These are phyloP conservation scores for Dictyostelium firmibasis DNA, from an alignment of 78 protist genomes.

Conservation along the genomic window DNA sequence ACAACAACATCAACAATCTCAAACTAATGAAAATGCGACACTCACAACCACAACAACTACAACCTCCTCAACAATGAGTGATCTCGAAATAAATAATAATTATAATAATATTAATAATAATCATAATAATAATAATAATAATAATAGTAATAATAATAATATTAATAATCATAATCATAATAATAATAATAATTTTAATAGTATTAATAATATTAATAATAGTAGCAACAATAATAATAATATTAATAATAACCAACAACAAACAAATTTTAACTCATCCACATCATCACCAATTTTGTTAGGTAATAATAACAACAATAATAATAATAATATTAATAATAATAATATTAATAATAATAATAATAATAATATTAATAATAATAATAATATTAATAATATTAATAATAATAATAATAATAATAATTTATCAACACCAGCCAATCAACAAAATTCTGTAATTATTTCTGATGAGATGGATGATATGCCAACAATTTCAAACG, in stretches of 20 bases:
- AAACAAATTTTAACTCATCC: background rate
- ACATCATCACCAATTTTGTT: constrained; percentile 8
- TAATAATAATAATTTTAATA: background rate
- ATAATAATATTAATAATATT: background rate
- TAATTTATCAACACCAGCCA: background rate
- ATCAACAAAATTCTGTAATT: background rate
- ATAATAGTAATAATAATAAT: background rate
- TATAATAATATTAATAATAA: background rate
- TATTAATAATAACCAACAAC: background rate
- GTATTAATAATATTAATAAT: background rate
- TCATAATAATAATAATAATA: background rate
- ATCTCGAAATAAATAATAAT: background rate
- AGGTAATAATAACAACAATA: background rate
- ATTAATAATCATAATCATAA: too few relatives aligned
- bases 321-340: background rate
- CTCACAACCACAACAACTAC: background rate
- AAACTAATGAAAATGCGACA: background rate
- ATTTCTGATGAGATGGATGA: background rate
- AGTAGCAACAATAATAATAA: background rate
- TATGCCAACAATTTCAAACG: background rate
- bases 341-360: background rate
- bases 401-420: background rate
- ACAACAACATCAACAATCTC: background rate
- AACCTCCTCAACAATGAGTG: background rate
- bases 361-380: background rate